Percentiles rank a stretch among this genome's conserved stretches.
Conservation (phyloP, 805 yeast genomes). For the Cyberlindnera saturnus region DNA sequence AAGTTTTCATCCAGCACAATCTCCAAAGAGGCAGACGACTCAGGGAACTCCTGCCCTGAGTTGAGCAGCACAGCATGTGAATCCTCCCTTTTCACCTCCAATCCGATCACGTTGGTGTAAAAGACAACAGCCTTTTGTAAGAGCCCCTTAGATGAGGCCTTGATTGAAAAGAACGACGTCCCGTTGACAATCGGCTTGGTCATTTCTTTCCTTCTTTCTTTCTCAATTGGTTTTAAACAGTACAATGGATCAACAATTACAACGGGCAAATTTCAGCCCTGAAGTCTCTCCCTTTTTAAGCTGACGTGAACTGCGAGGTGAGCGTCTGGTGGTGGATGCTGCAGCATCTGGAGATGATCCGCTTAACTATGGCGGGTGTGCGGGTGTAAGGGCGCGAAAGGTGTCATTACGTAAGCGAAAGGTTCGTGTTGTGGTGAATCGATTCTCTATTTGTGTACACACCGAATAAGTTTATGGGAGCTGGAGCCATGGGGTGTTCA, state of each 20-base stretch:
- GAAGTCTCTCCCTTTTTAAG: neutral
- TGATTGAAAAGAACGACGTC: slow-evolving; percentile 43
- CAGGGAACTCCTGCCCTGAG: slow-evolving; percentile 25
- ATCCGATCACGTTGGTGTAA: slow-evolving; percentile 43
- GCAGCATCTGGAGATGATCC: neutral
- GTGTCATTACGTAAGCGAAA: too few species aligned
- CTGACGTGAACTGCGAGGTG: neutral
- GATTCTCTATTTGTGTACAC: too few species aligned
- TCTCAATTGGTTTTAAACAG: neutral
- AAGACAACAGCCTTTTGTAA: slow-evolving; percentile 46
- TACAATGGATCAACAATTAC: too few species aligned
- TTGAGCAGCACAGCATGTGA: slow-evolving; percentile 23
- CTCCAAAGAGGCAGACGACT: slow-evolving; percentile 24
- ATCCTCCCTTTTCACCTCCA: slow-evolving; percentile 23
- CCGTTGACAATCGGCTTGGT: slow-evolving; percentile 46
- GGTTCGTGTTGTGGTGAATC: too few species aligned
- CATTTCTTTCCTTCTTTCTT: slow-evolving; percentile 4
- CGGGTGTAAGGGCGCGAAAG: neutral
- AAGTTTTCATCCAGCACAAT: slow-evolving; percentile 18
- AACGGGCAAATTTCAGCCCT: too few species aligned
- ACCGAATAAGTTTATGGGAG: too few species aligned
- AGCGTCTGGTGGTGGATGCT: neutral
- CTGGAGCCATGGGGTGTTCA: too few species aligned
- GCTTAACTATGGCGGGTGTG: neutral
- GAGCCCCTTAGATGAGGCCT: slow-evolving; percentile 43